phyloP scores from a whole-genome alignment of 208 protist species.

The Herpetomonas muscarum region DNA sequence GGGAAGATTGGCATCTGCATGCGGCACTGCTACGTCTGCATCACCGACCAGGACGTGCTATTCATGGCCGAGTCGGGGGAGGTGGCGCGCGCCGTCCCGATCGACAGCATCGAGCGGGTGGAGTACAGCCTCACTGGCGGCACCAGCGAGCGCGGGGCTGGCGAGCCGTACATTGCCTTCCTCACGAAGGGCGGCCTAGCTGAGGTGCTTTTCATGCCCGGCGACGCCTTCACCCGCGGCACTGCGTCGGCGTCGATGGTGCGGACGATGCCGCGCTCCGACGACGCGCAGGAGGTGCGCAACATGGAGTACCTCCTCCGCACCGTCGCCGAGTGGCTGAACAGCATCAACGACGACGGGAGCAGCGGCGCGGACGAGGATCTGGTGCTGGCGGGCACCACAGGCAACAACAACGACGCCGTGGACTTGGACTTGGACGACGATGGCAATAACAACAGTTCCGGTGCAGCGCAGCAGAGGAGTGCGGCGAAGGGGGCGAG shows the following conservation, averaged over 20 bases:
- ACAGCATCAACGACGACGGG: background rate
- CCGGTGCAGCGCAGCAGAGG: background rate
- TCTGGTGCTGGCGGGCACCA: background rate
- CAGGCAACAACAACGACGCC: background rate
- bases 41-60: slow-evolving; percentile 29
- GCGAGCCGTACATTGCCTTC: slow-evolving; percentile 13
- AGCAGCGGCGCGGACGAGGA: background rate
- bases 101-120: slow-evolving; percentile 11
- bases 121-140: slow-evolving; percentile 17
- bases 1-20: slow-evolving; percentile 23
- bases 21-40: slow-evolving; percentile 33
- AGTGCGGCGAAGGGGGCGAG: background rate
- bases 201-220: slow-evolving; percentile 24
- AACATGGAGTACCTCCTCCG: slow-evolving; percentile 5
- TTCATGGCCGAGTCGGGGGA: slow-evolving; percentile 20
- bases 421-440: slow-evolving; percentile 7
- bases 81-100: slow-evolving; percentile 20
- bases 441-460: background rate
- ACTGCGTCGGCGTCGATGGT: slow-evolving; percentile 20
- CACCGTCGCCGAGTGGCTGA: slow-evolving; percentile 1
- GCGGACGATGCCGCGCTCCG: slow-evolving; percentile 19
- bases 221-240: slow-evolving; percentile 8
- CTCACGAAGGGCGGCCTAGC: slow-evolving; percentile 9
- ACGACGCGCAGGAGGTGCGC: slow-evolving; percentile 6
- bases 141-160: too few species aligned